phyloP scores from a whole-genome alignment of 2,329 filamentous ascomycete species.

The Colletotrichum costaricense region DNA sequence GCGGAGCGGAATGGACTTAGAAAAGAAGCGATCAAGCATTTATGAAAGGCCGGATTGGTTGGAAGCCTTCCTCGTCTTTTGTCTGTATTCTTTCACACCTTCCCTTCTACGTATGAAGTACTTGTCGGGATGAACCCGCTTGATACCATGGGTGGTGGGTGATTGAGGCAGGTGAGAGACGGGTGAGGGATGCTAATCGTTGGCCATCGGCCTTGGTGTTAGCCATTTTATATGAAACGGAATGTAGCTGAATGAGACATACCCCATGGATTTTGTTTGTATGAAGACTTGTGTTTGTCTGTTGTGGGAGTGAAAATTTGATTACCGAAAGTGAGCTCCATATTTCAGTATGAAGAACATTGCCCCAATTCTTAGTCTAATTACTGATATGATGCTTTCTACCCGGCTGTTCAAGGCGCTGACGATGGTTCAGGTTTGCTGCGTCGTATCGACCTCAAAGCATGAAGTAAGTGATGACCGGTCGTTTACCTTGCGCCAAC shows the following conservation, averaged over 20 bases:
- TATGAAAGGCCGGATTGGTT: not conserved
- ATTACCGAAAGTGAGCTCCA: not conserved
- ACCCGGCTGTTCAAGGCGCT: too few relatives aligned
- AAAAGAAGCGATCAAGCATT: not conserved
- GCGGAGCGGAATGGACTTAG: not conserved
- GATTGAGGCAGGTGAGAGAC: not conserved
- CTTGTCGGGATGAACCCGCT: not conserved
- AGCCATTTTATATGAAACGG: not conserved
- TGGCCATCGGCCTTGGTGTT: not conserved
- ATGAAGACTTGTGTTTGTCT: not conserved
- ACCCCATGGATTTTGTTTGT: not conserved
- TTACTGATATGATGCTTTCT: too few relatives aligned
- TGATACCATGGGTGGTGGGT: not conserved
- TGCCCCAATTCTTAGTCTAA: too few relatives aligned
- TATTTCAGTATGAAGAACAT: too few relatives aligned
- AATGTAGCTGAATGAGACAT: conserved; percentile 2
- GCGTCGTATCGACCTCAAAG: too few relatives aligned
- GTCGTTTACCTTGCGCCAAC: too few relatives aligned
- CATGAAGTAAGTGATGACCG: too few relatives aligned
- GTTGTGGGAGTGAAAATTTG: not conserved
- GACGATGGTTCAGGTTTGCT: too few relatives aligned
- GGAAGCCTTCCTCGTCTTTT: not conserved
- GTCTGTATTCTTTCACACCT: not conserved
- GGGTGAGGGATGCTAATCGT: not conserved
- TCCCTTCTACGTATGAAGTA: too few relatives aligned